Conservation (phyloP, 306 rosid genomes). For the Castanopsis chinensis region DNA sequence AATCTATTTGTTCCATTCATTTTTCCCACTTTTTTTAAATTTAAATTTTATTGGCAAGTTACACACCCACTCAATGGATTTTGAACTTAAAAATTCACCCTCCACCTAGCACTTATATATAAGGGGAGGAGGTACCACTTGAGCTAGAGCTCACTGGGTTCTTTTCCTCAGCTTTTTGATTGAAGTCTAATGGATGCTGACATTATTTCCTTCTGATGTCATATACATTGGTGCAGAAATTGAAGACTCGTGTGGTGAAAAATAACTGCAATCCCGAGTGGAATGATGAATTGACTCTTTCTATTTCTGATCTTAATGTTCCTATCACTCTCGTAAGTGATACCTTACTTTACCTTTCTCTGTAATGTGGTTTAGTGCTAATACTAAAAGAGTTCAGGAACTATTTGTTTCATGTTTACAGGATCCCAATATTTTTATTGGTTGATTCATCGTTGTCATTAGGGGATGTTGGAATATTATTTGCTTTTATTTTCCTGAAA, state of each 20-base stretch:
- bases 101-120: too few relatives aligned
- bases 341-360: not conserved
- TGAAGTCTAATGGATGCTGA: not conserved
- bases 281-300: constrained; percentile 81
- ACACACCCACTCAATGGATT: too few relatives aligned
- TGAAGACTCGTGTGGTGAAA: constrained; percentile 59
- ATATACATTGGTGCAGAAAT: constrained; percentile 37
- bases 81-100: too few relatives aligned
- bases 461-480: not conserved
- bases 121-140: too few relatives aligned
- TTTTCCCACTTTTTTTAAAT: too few relatives aligned
- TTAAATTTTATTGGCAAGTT: too few relatives aligned
- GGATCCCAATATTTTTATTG: not conserved
- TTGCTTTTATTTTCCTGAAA: not conserved
- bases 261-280: constrained; percentile 70
- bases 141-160: not conserved
- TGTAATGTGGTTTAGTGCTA: not conserved
- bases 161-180: not conserved
- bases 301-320: constrained; percentile 34
- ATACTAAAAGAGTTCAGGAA: not conserved
- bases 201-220: not conserved
- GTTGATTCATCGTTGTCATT: not conserved
- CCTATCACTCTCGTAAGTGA: constrained; percentile 58
- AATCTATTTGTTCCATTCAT: not conserved
- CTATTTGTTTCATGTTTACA: not conserved